Evolutionary conservation across 441 rosid species (phyloP).

Genomic region (Flueggea neowawraea): DNA sequence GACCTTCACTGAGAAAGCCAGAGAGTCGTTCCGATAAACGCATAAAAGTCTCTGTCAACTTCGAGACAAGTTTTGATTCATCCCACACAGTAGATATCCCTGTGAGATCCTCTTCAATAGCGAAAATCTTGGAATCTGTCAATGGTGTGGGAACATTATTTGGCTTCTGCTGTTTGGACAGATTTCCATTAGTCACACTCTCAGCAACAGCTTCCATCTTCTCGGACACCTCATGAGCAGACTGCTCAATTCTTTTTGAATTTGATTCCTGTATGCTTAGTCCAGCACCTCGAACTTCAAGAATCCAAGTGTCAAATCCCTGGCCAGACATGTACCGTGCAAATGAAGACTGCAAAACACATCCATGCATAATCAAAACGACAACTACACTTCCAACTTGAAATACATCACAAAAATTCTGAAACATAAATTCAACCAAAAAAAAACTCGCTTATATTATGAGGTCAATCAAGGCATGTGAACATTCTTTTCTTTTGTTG

Average conservation of each 20-base stretch:
- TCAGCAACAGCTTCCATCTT: slow-evolving; percentile 59
- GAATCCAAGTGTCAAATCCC: slow-evolving; percentile 98
- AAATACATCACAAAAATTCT: too few relatives aligned
- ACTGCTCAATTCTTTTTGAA: slow-evolving; percentile 48
- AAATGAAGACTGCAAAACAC: slow-evolving; percentile 70
- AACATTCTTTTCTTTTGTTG: too few relatives aligned
- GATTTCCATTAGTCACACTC: slow-evolving; percentile 32
- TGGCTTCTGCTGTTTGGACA: slow-evolving; percentile 22
- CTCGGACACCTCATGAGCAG: slow-evolving; percentile 43
- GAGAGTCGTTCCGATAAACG: slow-evolving; percentile 79
- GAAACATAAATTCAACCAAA: too few relatives aligned
- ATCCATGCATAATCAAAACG: slow-evolving; percentile 1
- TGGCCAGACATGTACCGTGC: slow-evolving; percentile 82
- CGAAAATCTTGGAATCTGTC: slow-evolving; percentile 28
- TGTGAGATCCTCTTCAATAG: slow-evolving; percentile 32
- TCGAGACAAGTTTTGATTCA: slow-evolving; percentile 60
- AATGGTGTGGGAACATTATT: slow-evolving; percentile 22
- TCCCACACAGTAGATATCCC: slow-evolving; percentile 54
- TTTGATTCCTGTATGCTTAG: slow-evolving; percentile 61
- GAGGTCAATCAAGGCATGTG: too few relatives aligned
- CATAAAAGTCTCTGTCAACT: slow-evolving; percentile 73
- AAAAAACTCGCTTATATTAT: too few relatives aligned
- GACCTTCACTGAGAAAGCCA: slow-evolving; percentile 86
- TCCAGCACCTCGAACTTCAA: slow-evolving; percentile 96
- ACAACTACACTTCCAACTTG: background rate